Percentiles rank a stretch among this genome's conserved stretches.
These are phyloP conservation scores for Mucor plumbeus DNA, from an alignment of 371 early-diverging fungal species.

Conservation along the genomic window DNA sequence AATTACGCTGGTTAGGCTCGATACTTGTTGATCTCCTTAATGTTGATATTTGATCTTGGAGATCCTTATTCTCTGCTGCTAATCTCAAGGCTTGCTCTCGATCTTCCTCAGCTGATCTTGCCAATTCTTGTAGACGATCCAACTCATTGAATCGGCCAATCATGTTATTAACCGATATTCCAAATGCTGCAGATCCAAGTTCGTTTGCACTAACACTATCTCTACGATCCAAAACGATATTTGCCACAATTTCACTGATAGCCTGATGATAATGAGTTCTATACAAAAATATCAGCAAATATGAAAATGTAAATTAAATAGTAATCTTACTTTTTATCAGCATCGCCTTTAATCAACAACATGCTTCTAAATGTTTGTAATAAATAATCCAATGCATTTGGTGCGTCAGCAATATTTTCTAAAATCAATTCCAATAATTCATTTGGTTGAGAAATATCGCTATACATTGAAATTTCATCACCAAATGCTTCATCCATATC, in stretches of 20 bases:
- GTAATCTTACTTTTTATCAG: slow-evolving; percentile 43
- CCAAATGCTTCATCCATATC: slow-evolving; percentile 54
- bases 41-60: slow-evolving; percentile 32
- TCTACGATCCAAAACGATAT: slow-evolving; percentile 82
- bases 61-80: slow-evolving; percentile 48
- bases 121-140: slow-evolving; percentile 69
- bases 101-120: slow-evolving; percentile 39
- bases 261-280: slow-evolving; percentile 78
- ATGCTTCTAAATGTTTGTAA: slow-evolving; percentile 74
- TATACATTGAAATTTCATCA: slow-evolving; percentile 44
- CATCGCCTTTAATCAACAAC: slow-evolving; percentile 70
- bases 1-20: slow-evolving; percentile 21
- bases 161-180: slow-evolving; percentile 55
- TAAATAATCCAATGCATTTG: slow-evolving; percentile 65
- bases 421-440: slow-evolving; percentile 72
- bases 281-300: neutral
- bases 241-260: slow-evolving; percentile 77
- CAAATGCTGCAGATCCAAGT: slow-evolving; percentile 37
- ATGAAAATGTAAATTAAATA: slow-evolving; percentile 5
- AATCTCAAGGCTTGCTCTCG: slow-evolving; percentile 46
- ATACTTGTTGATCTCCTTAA: slow-evolving; percentile 10
- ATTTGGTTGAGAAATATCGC: slow-evolving; percentile 61
- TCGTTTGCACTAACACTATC: slow-evolving; percentile 54
- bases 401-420: slow-evolving; percentile 59
- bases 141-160: slow-evolving; percentile 78